Evolutionary conservation across 768 basidiomycete genomes (phyloP), one percentile per base, ranked within the genome.

Genomic region (Lactarius sp.): DNA sequence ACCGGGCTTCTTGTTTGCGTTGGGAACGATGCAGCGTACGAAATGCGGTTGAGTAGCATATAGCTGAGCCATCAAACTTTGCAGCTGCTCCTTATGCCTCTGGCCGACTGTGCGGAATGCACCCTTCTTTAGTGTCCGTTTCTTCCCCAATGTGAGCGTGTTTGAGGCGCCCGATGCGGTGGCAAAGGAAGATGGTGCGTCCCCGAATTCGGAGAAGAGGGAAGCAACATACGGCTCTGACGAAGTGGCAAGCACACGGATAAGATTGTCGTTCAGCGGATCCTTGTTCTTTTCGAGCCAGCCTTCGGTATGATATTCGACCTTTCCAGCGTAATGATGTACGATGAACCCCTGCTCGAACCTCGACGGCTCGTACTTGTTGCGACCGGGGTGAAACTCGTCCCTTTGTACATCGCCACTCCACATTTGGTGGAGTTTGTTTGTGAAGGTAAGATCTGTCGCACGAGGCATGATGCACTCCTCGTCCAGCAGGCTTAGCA

Each of bases 281-380:
- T 99, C 97, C 76, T 97, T 97, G 81, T 99, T 99, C 86, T 98
- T 99, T 78, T 96, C 95, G 69, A 99, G 78, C 97, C 97, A 99
- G 16, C 94, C 92, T 44, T 92, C 87, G 2, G 94, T 98, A 34
- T 88, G 84, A 71, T 99, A 99, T 70, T 98, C 95, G 70, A 99
- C 97, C 69, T 86, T 90, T 37, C 94, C 97, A 1, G 97, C 97
- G 70, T 98, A 98, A 72, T 99, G 97, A 65, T 92, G 86, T 56
- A 99, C 83, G 69, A 94, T 85, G 78, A 99, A 99, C 4, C 95
- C 94, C 71, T 94, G 92, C 36, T 92, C 89, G 71, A 98, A 95
- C 8, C 94, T 81, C 3, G 92, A 81, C 0, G 93, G 85, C 65
- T 87, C 84, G 73, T 95, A 98, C 72, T 98, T 98, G 59, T 80